These are phyloP conservation scores for Mortierella sp. DNA, from an alignment of 371 early-diverging fungal species.

Conservation along the genomic window DNA sequence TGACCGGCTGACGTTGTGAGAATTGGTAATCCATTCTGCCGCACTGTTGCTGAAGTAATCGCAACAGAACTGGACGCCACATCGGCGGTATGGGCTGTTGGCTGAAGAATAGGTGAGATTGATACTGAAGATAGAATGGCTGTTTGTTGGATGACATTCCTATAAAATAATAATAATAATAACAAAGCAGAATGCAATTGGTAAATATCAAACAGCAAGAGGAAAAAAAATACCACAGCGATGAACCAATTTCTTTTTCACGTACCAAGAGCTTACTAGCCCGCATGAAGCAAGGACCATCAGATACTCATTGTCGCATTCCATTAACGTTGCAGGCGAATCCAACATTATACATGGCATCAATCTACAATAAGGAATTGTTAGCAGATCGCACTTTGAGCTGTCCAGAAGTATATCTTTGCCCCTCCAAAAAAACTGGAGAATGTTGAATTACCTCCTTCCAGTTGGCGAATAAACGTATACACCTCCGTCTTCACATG, in stretches of 20 bases:
- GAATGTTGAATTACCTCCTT: constrained; percentile 62
- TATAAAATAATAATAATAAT: not conserved
- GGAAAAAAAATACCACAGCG: not conserved
- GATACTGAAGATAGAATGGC: constrained; percentile 66
- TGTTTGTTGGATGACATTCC: constrained; percentile 65
- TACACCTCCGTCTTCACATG: constrained; percentile 80
- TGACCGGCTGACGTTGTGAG: constrained; percentile 79
- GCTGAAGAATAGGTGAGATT: constrained; percentile 69
- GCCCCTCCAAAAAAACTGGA: not conserved
- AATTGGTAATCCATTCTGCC: constrained; percentile 77
- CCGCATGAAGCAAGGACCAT: constrained; percentile 77
- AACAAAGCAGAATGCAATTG: not conserved
- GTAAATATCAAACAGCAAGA: not conserved
- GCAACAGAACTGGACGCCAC: constrained; percentile 59
- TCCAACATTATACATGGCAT: constrained; percentile 80
- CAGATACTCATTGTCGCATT: constrained; percentile 69
- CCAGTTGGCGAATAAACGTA: constrained; percentile 78
- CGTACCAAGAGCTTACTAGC: constrained; percentile 73
- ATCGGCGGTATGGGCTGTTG: constrained; percentile 58
- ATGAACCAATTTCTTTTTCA: not conserved
- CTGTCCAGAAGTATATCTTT: not conserved
- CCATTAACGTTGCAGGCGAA: constrained; percentile 71
- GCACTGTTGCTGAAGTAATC: constrained; percentile 71
- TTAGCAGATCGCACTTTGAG: not conserved
- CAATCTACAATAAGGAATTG: constrained; percentile 56